These are phyloP conservation scores for Calocybe cyanea DNA, from an alignment of 768 basidiomycete species.

Conservation along the genomic window DNA sequence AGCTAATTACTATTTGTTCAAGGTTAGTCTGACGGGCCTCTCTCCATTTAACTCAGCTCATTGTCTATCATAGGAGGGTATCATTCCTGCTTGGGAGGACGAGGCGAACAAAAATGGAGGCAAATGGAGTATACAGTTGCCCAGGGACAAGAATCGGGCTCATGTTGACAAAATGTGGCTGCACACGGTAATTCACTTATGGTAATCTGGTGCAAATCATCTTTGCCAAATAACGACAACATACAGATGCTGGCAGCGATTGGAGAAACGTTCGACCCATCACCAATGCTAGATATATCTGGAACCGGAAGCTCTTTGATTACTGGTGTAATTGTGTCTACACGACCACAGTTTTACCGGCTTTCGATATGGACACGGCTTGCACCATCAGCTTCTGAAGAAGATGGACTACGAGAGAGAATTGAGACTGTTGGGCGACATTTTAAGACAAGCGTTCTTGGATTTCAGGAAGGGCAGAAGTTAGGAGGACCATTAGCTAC, in stretches of 20 bases:
- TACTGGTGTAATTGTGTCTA: conserved; percentile 93
- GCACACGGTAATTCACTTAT: conserved; percentile 68
- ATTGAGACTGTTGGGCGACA: conserved; percentile 83
- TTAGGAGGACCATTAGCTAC: conserved; percentile 85
- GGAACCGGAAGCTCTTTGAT: conserved; percentile 55
- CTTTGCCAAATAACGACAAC: not conserved
- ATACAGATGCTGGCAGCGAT: conserved; percentile 97
- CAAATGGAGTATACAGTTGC: conserved; percentile 98
- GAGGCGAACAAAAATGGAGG: conserved; percentile 95
- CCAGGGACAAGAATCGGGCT: conserved; percentile 85
- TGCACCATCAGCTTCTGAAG: conserved; percentile 56
- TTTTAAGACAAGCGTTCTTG: conserved; percentile 90
- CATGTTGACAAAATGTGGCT: conserved; percentile 97
- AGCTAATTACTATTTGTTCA: conserved; percentile 99
- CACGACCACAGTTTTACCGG: conserved; percentile 93
- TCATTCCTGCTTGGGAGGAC: conserved; percentile 98
- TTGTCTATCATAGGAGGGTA: conserved; percentile 65
- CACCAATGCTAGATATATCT: conserved; percentile 50
- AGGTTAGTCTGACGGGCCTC: conserved; percentile 44
- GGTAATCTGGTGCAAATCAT: not conserved
- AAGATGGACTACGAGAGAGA: conserved; percentile 63
- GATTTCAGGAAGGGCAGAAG: conserved; percentile 69
- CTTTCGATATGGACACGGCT: conserved; percentile 96
- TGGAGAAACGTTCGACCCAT: conserved; percentile 96
- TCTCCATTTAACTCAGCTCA: not conserved